Conservation (phyloP, 2,329 filamentous ascomycete species). For the Hypomyces rosellus region DNA sequence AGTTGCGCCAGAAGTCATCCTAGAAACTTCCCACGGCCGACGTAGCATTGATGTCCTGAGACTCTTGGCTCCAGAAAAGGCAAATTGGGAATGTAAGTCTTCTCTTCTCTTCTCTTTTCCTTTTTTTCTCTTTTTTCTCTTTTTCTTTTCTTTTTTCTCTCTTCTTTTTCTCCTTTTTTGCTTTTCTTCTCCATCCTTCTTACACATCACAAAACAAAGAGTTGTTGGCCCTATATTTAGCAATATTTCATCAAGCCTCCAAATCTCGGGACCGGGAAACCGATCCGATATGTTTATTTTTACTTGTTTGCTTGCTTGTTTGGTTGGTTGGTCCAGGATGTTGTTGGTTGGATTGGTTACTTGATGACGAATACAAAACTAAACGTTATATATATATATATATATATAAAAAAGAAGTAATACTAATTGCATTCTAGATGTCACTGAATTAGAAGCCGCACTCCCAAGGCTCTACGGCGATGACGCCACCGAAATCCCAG, state of each 20-base stretch:
- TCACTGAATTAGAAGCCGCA: slow-evolving; percentile 68
- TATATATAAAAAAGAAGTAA: too few species aligned
- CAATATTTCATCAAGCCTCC: background rate
- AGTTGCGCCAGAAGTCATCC: slow-evolving; percentile 75
- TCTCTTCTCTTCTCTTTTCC: too few species aligned
- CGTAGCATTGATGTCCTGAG: slow-evolving; percentile 80
- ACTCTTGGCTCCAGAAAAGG: slow-evolving; percentile 74
- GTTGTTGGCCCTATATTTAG: background rate
- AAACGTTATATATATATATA: too few species aligned
- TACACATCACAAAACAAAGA: background rate
- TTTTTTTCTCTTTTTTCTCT: background rate
- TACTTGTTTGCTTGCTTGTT: too few species aligned
- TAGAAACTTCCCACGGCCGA: slow-evolving; percentile 86
- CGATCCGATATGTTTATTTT: too few species aligned
- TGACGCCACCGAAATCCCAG: slow-evolving; percentile 80
- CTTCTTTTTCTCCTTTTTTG: background rate
- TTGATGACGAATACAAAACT: too few species aligned
- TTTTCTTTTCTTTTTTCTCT: background rate
- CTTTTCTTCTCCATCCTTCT: too few species aligned
- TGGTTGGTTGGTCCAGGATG: too few species aligned
- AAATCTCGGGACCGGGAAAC: too few species aligned
- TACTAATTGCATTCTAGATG: slow-evolving; percentile 46
- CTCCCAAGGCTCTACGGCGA: slow-evolving; percentile 71
- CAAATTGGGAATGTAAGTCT: slow-evolving; percentile 84
- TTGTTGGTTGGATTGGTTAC: too few species aligned